phyloP scores from a whole-genome alignment of 2,329 filamentous ascomycete genomes.

The Fusarium denticulatum region DNA sequence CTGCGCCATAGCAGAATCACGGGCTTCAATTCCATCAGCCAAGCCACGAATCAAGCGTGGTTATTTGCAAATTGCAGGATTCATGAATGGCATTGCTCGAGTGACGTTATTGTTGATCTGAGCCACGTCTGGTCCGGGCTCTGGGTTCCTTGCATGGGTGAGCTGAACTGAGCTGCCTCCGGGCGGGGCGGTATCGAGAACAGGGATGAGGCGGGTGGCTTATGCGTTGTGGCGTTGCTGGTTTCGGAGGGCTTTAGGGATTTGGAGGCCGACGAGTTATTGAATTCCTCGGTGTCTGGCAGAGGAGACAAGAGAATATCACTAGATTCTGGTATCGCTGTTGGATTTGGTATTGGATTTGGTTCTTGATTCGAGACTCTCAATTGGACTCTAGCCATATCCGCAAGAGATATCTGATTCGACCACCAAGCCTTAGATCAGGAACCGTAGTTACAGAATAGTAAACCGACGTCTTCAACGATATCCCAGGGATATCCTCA shows the following conservation, averaged over 20 bases:
- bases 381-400: not conserved
- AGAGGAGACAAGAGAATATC: not conserved
- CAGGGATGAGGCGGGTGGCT: conserved; percentile 21
- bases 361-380: not conserved
- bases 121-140: conserved; percentile 26
- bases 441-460: not conserved
- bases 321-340: not conserved
- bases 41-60: conserved; percentile 15
- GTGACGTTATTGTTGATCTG: conserved; percentile 33
- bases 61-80: conserved; percentile 24
- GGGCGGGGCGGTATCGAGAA: conserved; percentile 19
- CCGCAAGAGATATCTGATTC: not conserved
- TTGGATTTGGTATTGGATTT: not conserved
- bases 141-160: conserved; percentile 26
- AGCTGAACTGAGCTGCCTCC: conserved; percentile 27
- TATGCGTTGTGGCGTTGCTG: conserved; percentile 24
- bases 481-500: not conserved
- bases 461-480: not conserved
- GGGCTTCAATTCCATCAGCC: not conserved
- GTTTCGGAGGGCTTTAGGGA: not conserved
- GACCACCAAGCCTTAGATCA: not conserved
- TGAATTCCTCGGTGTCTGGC: not conserved
- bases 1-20: conserved; percentile 25
- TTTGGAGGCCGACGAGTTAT: not conserved
- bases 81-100: conserved; percentile 20